Percentiles rank a stretch among this genome's conserved stretches.
These are phyloP conservation scores for Sporobolomyces pararoseus DNA, from an alignment of 768 basidiomycete genomes.

Conservation along the genomic window DNA sequence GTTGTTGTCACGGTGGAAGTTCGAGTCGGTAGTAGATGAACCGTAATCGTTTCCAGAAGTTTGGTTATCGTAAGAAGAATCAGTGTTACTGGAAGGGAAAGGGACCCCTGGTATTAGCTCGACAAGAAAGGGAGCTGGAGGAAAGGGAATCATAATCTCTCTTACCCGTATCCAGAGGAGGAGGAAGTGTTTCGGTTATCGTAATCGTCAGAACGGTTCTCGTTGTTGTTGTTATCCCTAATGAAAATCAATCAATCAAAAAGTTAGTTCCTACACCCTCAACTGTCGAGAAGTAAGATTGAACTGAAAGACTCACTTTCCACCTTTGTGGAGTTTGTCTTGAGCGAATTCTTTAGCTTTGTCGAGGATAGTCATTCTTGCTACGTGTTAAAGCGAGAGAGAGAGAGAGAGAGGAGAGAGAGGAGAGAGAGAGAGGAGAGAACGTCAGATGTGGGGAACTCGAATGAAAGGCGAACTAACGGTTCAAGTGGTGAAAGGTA, in stretches of 20 bases:
- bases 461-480: too few species aligned
- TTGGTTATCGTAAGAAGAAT: background rate
- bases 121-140: background rate
- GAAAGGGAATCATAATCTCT: background rate
- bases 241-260: background rate
- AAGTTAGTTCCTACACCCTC: background rate
- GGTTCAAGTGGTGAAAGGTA: background rate
- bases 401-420: background rate
- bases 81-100: background rate
- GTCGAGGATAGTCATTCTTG: slow-evolving; percentile 15
- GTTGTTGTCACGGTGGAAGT: background rate
- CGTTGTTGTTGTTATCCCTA: too few species aligned
- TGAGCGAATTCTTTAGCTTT: slow-evolving; percentile 17
- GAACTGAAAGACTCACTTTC: background rate
- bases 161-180: background rate
- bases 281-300: background rate
- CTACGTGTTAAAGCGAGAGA: background rate
- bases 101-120: background rate
- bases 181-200: background rate
- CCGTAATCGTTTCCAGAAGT: slow-evolving; percentile 1
- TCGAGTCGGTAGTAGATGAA: background rate
- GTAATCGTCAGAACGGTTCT: background rate
- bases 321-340: slow-evolving; percentile 3
- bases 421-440: background rate
- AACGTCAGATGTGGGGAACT: slow-evolving; percentile 10